phyloP scores from a whole-genome alignment of 179 eudicot genomes.

The Silene coronaria region DNA sequence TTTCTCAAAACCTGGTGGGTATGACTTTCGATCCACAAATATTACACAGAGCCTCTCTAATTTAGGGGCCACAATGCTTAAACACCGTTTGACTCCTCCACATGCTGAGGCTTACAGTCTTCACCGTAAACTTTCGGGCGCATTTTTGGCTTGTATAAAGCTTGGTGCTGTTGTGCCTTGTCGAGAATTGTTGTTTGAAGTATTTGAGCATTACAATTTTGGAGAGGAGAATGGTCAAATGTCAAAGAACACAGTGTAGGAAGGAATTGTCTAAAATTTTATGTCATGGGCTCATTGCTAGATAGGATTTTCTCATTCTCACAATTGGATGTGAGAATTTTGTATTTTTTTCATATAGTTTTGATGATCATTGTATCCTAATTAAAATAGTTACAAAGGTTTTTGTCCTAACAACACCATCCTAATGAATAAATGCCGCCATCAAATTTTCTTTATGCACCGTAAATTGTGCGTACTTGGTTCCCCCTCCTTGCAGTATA shows the following conservation, averaged over 20 bases:
- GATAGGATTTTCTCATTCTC: constrained; percentile 13
- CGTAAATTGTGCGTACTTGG: too few relatives aligned
- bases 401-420: neutral
- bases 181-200: constrained; percentile 69
- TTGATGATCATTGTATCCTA: neutral
- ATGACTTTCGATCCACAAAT: constrained; percentile 72
- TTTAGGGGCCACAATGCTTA: constrained; percentile 83
- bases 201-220: constrained; percentile 52
- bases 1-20: constrained; percentile 68
- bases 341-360: neutral
- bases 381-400: neutral
- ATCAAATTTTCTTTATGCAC: neutral
- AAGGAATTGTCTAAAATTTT: neutral
- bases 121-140: constrained; percentile 92
- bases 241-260: constrained; percentile 26
- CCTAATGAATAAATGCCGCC: neutral
- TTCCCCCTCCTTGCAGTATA: too few relatives aligned
- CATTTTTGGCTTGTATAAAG: constrained; percentile 92
- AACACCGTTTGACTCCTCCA: constrained; percentile 89
- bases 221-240: constrained; percentile 36
- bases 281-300: too few relatives aligned
- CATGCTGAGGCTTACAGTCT: constrained; percentile 97
- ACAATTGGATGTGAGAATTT: neutral
- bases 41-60: constrained; percentile 68
- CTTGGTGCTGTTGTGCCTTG: constrained; percentile 95